Percentiles rank a stretch among this genome's conserved stretches.
Evolutionary conservation across 257 asterid species (phyloP).

Genomic region (Nicotiana tomentosiformis): DNA sequence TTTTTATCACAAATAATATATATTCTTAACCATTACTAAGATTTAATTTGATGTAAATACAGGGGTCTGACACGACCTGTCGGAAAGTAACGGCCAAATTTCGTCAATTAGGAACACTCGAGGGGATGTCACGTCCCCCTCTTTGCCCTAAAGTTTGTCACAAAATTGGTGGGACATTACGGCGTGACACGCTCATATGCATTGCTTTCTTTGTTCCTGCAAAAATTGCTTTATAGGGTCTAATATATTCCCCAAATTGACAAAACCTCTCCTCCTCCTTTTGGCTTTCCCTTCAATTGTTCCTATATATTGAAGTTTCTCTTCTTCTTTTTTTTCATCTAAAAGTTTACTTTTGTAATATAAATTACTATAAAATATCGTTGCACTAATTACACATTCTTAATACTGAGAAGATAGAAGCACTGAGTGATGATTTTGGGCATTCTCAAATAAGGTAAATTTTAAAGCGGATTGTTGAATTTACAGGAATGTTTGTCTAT

Average conservation of each 20-base stretch:
- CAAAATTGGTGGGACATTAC: not conserved
- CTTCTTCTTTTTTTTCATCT: no score
- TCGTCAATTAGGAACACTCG: not conserved
- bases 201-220: not conserved
- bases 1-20: no score
- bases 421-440: no score
- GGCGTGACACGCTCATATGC: not conserved
- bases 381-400: no score
- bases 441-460: not conserved
- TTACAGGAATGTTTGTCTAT: not conserved
- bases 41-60: no score
- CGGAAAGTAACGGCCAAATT: not conserved
- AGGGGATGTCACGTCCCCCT: not conserved
- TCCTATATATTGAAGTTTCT: no score
- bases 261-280: not conserved
- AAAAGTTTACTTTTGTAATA: no score
- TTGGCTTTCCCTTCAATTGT: no score
- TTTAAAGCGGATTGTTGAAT: not conserved
- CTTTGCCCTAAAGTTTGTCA: not conserved
- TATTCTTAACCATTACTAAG: no score
- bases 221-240: not conserved
- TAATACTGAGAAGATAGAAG: no score
- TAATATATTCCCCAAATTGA: not conserved
- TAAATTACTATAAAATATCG: no score
- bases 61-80: not conserved